phyloP scores from a whole-genome alignment of 2,329 filamentous ascomycete species.

The Byssoonygena ceratinophila region DNA sequence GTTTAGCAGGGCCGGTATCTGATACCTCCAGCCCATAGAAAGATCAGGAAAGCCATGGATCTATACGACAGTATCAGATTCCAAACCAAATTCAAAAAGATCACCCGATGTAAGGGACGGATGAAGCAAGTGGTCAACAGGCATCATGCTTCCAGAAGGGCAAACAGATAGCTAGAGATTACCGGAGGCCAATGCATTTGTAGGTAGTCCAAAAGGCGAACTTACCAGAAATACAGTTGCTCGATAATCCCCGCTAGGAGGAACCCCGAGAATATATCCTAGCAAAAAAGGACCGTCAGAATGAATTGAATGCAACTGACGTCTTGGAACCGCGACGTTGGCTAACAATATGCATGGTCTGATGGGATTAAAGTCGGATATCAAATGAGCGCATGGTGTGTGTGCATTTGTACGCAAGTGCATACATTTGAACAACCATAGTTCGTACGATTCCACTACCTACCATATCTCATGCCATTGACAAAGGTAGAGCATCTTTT shows the following conservation, averaged over 20 bases:
- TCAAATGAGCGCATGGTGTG: no score
- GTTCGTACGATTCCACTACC: slow-evolving; percentile 13
- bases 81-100: not conserved
- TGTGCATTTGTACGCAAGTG: no score
- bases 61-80: slow-evolving; percentile 23
- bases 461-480: slow-evolving; percentile 59
- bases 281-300: not conserved
- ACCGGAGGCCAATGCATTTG: no score
- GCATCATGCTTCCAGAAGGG: no score
- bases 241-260: slow-evolving; percentile 34
- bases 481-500: slow-evolving; percentile 52
- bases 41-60: slow-evolving; percentile 78
- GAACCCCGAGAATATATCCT: slow-evolving; percentile 46
- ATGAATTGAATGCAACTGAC: not conserved
- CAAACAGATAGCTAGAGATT: no score
- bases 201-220: not conserved
- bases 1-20: slow-evolving; percentile 65
- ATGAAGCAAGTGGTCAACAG: no score
- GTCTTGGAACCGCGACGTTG: no score
- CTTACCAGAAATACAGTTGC: slow-evolving; percentile 47
- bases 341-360: no score
- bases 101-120: no score
- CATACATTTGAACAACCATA: no score
- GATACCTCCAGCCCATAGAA: slow-evolving; percentile 76
- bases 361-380: no score